Base-by-base conservation (phyloP, 208 protist species). In the Trypanosoma cruzi region DNA sequence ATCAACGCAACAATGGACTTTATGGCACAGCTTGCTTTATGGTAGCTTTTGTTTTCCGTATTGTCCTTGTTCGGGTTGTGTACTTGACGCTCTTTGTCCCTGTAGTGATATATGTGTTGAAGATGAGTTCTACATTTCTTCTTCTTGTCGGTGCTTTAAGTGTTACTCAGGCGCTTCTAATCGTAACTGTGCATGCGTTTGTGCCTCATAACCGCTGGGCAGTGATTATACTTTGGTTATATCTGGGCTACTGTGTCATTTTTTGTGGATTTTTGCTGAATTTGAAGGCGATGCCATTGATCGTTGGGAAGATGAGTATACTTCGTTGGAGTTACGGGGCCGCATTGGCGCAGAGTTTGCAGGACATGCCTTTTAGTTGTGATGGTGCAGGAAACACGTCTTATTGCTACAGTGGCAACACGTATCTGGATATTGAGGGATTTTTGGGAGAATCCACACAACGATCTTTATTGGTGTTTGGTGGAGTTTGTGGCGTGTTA, bases 221-320 rank as follows among this genome's bases (percentile, higher is more conserved):
- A n/a, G 50, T 44, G 40, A 59, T 72, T 26, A 42, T 75, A 26
- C 68, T 71, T 28, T 71, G 77, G 32, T 42, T 60, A 10, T 84
- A 77, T 63, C 68, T 87, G 46, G 78, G 61, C 4, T 89, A 80
- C 71, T 77, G 64, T 63, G 79, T 82, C 32, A 73, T 89, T 22
- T 83, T 75, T 57, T 92, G 80, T 26, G 86, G 86, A 1, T 92
- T 86, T 63, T 72, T 92, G 36, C 44, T 92, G 37, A 92, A 92
- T 62, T 58, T 89, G 36, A 77, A 69, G 26, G 77, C 82, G 11
- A 55, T 86, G 29, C 82, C 82, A 22, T 18, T 44, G 3, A 32
- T 62, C 37, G 44, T 92, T 14, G 68, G 80, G 26, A 52, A 55
- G 31, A 56, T 79, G 46, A 89, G 82, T 53, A 52, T 87, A 16